Conservation (phyloP, 345 rosid genomes). For the Eucalyptus globulus region DNA sequence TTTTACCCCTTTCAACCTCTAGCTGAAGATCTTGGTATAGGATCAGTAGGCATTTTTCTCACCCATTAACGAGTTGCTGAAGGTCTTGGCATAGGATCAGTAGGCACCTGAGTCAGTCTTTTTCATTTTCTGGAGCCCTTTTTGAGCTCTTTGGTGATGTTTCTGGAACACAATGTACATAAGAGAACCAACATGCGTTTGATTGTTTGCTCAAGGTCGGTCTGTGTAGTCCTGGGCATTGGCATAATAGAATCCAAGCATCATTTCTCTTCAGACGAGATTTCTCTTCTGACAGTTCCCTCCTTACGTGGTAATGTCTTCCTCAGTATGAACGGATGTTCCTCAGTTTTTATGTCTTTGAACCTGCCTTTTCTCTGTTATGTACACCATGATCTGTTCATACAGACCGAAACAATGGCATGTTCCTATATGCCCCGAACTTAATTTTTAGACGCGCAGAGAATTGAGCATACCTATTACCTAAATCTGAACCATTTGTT, state of each 20-base stretch:
- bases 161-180: background rate
- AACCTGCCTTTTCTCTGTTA: background rate
- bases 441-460: background rate
- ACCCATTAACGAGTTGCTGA: conserved; percentile 2
- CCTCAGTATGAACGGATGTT: background rate
- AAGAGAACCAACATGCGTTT: background rate
- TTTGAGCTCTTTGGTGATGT: background rate
- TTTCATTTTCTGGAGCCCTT: background rate
- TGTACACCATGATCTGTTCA: background rate
- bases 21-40: background rate
- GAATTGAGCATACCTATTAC: background rate
- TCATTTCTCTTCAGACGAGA: background rate
- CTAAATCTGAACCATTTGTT: background rate
- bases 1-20: background rate
- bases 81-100: background rate
- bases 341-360: background rate
- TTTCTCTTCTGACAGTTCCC: background rate
- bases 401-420: background rate
- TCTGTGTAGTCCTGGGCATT: background rate
- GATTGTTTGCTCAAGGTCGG: background rate
- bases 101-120: background rate
- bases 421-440: background rate
- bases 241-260: background rate
- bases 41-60: background rate
- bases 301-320: background rate